Base-by-base conservation (phyloP, 768 basidiomycete species). In the Hygrocybe punicea region DNA sequence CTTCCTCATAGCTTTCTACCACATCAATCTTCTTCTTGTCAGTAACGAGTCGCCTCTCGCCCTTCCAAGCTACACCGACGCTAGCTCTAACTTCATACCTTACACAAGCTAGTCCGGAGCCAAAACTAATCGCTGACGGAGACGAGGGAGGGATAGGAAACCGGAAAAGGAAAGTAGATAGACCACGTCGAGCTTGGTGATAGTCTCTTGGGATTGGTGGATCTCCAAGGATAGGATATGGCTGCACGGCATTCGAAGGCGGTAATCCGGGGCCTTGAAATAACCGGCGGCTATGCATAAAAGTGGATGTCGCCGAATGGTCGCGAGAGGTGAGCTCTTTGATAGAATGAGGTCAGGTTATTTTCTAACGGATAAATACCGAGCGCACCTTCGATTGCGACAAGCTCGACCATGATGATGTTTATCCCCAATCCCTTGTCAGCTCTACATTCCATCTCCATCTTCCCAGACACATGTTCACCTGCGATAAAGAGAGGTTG, bases 191-290 rank as follows among this genome's bases (percentile, higher is more conserved):
- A 6, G 89, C 91, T 57, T 83, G 83, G 67, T 85, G 78, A 65
- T 91, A 86, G 51, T 84, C 71, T 0, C 78, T 74, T 0, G 89
- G 89, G 3, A 93, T 70, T 0, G 78, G 78, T 1, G 82, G 78
- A 57, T 85, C 82, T 1, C 80, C 85, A 14, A 82, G 77, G 4
- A 73, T 65, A 2, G 85, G 80, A 66, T 86, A 78, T 1, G 83
- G 77, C 55, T 86, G 78, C 0, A 93, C 89, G 2, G 91, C 87
- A 66, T 93, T 93, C 10, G 91, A 92, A 7, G 89, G 89, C 0
- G 91, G 91, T 6, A 92, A 74, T 16, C 84, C 85, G 2, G 87
- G 87, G 2, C 90, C 91, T 70, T 93, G 91, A 65, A 91, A 93
- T 6, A 89, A 67, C 33, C 87, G 79, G 25, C 82, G 78, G 55